phyloP scores from a whole-genome alignment of 257 asterid genomes.

The Plantago major region DNA sequence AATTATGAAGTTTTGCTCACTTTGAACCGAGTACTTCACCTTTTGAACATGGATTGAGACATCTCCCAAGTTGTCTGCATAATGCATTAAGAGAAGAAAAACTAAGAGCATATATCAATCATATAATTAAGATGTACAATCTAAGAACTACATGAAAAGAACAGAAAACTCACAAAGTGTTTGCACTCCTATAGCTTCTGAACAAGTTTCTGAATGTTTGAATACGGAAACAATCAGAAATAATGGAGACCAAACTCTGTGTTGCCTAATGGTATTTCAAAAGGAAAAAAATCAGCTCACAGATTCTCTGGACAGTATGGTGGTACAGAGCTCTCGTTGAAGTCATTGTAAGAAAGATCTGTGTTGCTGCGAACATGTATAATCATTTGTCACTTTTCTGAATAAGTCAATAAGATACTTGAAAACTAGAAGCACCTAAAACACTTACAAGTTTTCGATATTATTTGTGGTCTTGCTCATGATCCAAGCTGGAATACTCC shows the following conservation, averaged over 20 bases:
- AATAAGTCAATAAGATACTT: too few species aligned
- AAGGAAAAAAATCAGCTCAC: slow-evolving; percentile 27
- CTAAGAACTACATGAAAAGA: neutral
- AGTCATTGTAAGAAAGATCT: slow-evolving; percentile 60
- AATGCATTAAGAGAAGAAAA: neutral
- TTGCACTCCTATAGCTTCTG: slow-evolving; percentile 38
- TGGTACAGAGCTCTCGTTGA: slow-evolving; percentile 32
- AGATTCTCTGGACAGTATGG: slow-evolving; percentile 36
- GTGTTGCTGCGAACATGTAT: slow-evolving; percentile 29
- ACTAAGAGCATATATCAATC: neutral
- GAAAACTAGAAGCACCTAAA: too few species aligned
- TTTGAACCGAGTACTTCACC: slow-evolving; percentile 20
- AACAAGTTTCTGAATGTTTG: slow-evolving; percentile 46
- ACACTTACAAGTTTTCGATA: too few species aligned
- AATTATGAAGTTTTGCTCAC: too few species aligned
- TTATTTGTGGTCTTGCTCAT: neutral
- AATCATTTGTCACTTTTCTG: neutral
- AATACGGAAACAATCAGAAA: too few species aligned
- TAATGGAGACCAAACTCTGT: too few species aligned
- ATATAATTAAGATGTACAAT: neutral
- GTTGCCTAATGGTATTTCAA: neutral
- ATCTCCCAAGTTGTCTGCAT: slow-evolving; percentile 32
- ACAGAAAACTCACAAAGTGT: slow-evolving; percentile 29
- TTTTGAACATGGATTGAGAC: slow-evolving; percentile 36
- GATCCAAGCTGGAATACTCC: slow-evolving; percentile 42